These are phyloP conservation scores for Calvatia gigantea DNA, from an alignment of 768 basidiomycete genomes.

Conservation along the genomic window DNA sequence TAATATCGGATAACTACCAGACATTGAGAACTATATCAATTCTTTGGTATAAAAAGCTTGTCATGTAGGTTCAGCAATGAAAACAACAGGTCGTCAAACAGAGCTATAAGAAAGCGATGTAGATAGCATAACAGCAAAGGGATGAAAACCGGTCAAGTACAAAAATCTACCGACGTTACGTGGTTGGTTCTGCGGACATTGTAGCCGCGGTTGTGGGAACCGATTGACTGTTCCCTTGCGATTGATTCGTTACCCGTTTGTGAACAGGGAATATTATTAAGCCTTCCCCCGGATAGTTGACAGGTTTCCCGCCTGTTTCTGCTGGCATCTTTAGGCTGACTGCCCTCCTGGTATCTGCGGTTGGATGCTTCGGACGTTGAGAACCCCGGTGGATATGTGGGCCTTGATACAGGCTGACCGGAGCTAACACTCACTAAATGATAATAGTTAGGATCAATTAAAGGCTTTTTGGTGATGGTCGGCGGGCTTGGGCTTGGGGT, in stretches of 20 bases:
- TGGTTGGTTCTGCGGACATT: background rate
- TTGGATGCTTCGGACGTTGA: conserved; percentile 8
- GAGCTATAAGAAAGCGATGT: background rate
- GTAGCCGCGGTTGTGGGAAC: background rate
- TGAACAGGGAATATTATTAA: conserved; percentile 6
- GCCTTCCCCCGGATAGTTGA: conserved; percentile 13
- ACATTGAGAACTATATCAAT: conserved; percentile 34
- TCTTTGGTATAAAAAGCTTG: conserved; percentile 24
- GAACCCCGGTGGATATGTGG: conserved; percentile 3
- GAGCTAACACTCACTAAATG: background rate
- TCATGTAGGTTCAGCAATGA: conserved; percentile 2
- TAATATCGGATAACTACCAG: conserved; percentile 14
- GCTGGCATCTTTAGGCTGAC: conserved; percentile 14
- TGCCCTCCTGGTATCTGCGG: conserved; percentile 15
- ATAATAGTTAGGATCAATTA: conserved; percentile 1
- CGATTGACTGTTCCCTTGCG: background rate
- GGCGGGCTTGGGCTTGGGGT: conserved; percentile 18
- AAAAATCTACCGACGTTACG: background rate
- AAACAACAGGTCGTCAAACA: background rate
- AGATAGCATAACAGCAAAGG: background rate
- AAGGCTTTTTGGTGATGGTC: background rate
- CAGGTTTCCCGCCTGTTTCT: conserved; percentile 1
- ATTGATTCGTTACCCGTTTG: background rate
- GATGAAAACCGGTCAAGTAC: background rate
- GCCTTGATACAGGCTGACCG: background rate